Evolutionary conservation across 1,284 basidiomycete species (phyloP).

Genomic region (Neotropicomus parvogracilis): DNA sequence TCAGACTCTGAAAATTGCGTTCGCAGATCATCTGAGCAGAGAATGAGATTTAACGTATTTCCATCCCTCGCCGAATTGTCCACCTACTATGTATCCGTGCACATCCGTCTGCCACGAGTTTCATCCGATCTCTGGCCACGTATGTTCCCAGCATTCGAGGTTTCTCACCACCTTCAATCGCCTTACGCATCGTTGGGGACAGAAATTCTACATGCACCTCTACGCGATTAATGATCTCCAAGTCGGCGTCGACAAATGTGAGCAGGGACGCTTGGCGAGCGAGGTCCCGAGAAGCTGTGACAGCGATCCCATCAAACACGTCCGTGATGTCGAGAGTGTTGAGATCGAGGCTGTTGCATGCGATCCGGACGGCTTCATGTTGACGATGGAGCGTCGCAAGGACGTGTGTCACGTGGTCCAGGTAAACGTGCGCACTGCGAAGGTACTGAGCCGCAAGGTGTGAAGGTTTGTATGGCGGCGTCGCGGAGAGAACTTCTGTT

Average conservation of each 20-base stretch:
- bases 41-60: neutral
- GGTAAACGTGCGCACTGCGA: conserved; percentile 57
- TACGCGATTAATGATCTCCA: conserved; percentile 63
- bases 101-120: conserved; percentile 72
- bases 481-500: conserved; percentile 60
- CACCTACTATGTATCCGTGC: conserved; percentile 62
- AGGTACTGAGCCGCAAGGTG: conserved; percentile 63
- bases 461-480: conserved; percentile 65
- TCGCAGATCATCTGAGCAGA: conserved; percentile 50
- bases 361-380: conserved; percentile 64
- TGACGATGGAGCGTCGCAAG: conserved; percentile 56
- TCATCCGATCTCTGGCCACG: conserved; percentile 74
- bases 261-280: conserved; percentile 60
- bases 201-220: conserved; percentile 71
- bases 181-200: conserved; percentile 57
- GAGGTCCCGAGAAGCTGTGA: conserved; percentile 55
- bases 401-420: conserved; percentile 52
- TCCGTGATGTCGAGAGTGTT: conserved; percentile 67
- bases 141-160: conserved; percentile 75
- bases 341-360: conserved; percentile 62
- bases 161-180: conserved; percentile 64
- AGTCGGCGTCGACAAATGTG: conserved; percentile 59
- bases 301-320: conserved; percentile 61
- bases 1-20: conserved; percentile 53
- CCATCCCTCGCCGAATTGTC: neutral